Conservation (phyloP, 768 basidiomycete species). For the Lactifluus pinguis region DNA sequence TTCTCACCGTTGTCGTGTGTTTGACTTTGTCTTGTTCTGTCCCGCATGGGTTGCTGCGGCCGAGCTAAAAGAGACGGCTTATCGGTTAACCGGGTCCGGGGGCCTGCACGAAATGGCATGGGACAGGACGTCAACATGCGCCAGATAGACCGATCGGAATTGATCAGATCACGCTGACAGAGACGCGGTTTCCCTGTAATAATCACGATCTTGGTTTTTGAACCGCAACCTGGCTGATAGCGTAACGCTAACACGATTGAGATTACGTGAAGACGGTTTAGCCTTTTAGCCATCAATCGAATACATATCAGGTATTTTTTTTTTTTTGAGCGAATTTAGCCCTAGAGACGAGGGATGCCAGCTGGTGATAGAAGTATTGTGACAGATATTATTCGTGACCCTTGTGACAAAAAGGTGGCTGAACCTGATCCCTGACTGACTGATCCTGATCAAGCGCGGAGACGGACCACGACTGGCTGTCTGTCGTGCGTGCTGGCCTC, state of each 20-base stretch:
- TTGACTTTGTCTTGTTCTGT: background rate
- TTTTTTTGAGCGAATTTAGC: slow-evolving; percentile 4
- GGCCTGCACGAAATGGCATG: slow-evolving; percentile 1
- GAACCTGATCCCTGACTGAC: background rate
- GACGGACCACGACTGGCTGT: background rate
- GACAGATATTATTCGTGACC: background rate
- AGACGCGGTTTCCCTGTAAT: background rate
- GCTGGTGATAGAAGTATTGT: background rate
- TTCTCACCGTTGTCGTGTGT: background rate
- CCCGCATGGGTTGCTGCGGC: background rate
- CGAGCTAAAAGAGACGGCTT: background rate
- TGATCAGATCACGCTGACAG: background rate
- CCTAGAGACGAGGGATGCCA: background rate
- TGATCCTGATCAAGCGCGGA: background rate
- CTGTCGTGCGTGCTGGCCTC: background rate
- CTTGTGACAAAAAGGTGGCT: background rate
- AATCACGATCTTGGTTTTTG: background rate
- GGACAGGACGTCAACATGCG: background rate
- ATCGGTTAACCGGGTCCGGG: background rate
- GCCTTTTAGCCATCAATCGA: slow-evolving; percentile 14
- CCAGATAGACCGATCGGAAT: slow-evolving; percentile 2
- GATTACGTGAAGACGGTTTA: slow-evolving; percentile 11
- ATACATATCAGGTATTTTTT: background rate
- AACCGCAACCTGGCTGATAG: background rate
- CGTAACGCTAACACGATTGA: background rate